phyloP scores from a whole-genome alignment of 2,329 filamentous ascomycete genomes.

The Cladorrhinum sp. region DNA sequence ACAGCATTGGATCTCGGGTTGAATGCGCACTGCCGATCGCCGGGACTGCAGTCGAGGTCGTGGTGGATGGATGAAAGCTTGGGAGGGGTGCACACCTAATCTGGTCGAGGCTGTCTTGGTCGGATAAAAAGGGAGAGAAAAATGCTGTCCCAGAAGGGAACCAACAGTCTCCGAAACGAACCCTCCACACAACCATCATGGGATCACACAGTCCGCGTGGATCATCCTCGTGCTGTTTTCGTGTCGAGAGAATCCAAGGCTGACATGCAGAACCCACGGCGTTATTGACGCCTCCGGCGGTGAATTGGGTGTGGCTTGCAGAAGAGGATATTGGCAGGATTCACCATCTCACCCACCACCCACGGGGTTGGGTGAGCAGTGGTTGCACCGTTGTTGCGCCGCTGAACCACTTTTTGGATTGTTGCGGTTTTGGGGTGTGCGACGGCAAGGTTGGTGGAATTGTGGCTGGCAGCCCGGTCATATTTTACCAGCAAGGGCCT shows the following conservation, averaged over 20 bases:
- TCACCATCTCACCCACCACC: background rate
- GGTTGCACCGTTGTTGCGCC: background rate
- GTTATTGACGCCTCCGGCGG: background rate
- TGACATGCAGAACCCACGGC: background rate
- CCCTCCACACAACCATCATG: background rate
- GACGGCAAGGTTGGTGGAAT: background rate
- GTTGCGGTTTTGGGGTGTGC: background rate
- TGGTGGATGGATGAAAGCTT: background rate
- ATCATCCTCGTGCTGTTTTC: background rate
- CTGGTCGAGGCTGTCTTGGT: background rate
- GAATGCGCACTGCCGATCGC: slow-evolving; percentile 1
- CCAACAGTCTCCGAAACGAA: background rate
- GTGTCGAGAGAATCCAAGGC: background rate
- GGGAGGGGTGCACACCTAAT: too few relatives aligned
- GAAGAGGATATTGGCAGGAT: background rate
- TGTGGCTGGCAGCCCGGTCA: too few relatives aligned
- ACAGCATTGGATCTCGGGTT: background rate
- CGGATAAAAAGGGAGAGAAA: background rate
- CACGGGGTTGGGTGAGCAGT: background rate
- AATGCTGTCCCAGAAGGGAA: background rate
- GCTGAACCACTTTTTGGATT: background rate
- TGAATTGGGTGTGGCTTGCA: background rate
- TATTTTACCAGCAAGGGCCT: too few relatives aligned
- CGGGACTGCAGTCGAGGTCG: background rate
- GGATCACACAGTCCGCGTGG: background rate